Evolutionary conservation across 305 asterid genomes (phyloP).

Genomic region (Fraxinus latifolia): DNA sequence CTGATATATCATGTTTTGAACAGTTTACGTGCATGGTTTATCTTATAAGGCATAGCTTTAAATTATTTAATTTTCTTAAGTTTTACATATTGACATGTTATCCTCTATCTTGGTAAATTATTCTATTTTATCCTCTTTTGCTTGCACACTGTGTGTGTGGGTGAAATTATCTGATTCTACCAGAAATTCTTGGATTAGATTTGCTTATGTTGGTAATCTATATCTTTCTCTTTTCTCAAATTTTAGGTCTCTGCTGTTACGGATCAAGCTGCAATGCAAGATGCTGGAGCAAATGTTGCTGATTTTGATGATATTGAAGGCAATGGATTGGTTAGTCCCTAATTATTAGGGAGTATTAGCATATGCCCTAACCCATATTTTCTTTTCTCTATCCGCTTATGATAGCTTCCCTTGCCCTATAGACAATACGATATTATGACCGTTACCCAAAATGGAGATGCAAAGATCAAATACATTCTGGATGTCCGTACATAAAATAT

Average conservation of each 20-base stretch:
- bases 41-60: background rate
- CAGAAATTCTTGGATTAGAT: slow-evolving; percentile 1
- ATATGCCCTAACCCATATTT: background rate
- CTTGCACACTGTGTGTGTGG: background rate
- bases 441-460: background rate
- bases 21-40: background rate
- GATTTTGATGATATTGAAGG: slow-evolving; percentile 69
- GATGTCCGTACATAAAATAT: background rate
- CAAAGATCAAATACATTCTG: background rate
- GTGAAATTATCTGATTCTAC: background rate
- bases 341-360: slow-evolving; percentile 9
- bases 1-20: background rate
- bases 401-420: slow-evolving; percentile 10
- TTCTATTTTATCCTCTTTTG: background rate
- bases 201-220: background rate
- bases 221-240: slow-evolving; percentile 11
- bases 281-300: slow-evolving; percentile 55
- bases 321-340: slow-evolving; percentile 54
- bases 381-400: background rate
- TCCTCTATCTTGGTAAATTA: background rate
- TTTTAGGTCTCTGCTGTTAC: slow-evolving; percentile 66
- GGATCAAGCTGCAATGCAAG: slow-evolving; percentile 60
- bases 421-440: background rate
- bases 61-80: background rate
- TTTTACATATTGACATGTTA: background rate